These are phyloP conservation scores for Sphaerulina populicola DNA, from an alignment of 2,329 filamentous ascomycete genomes.

Conservation along the genomic window DNA sequence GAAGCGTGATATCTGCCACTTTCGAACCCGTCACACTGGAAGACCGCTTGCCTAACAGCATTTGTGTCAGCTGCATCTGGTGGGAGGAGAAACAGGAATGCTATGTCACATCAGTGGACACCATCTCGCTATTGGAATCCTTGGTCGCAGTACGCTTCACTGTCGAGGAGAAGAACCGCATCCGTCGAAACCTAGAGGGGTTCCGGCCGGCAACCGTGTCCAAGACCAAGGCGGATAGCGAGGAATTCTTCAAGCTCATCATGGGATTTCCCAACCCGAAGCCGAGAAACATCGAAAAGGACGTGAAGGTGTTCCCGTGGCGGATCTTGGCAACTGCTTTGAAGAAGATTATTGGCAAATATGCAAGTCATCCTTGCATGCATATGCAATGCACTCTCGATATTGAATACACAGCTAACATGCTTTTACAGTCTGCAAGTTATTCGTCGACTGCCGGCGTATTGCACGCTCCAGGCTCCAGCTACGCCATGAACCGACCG, in stretches of 20 bases:
- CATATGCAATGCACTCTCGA: constrained; percentile 22
- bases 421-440: constrained; percentile 50
- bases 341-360: constrained; percentile 99
- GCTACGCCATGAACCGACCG: constrained; percentile 32
- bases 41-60: constrained; percentile 72
- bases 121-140: constrained; percentile 87
- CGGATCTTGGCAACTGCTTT: constrained; percentile 76
- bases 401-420: constrained; percentile 29
- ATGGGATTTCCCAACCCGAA: constrained; percentile 96
- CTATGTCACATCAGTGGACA: constrained; percentile 94
- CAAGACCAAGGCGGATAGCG: constrained; percentile 83
- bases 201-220: constrained; percentile 89
- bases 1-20: constrained; percentile 69
- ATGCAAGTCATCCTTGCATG: constrained; percentile 48
- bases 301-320: constrained; percentile 98
- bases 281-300: constrained; percentile 96
- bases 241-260: constrained; percentile 98
- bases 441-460: constrained; percentile 57
- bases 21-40: constrained; percentile 73
- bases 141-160: constrained; percentile 80
- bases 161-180: constrained; percentile 97
- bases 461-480: constrained; percentile 31
- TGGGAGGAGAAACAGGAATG: constrained; percentile 89
- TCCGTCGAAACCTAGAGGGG: constrained; percentile 87
- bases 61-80: constrained; percentile 94